Conservation (phyloP, 1,284 basidiomycete genomes). For the Ganoderma lucidum region DNA sequence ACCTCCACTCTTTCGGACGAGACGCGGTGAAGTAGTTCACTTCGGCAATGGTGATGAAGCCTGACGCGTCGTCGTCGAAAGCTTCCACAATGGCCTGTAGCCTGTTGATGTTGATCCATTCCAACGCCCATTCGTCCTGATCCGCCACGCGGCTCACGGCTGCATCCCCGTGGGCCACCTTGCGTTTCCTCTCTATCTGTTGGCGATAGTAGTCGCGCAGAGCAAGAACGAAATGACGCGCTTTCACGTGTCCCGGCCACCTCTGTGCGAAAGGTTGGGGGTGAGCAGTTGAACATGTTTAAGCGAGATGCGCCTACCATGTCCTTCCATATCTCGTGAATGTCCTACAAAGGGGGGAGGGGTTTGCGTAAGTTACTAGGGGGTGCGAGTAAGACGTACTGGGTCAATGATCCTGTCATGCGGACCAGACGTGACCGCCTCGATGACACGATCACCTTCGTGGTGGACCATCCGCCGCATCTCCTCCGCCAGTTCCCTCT, state of each 20-base stretch:
- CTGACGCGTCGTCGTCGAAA: constrained; percentile 56
- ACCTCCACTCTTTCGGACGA: constrained; percentile 35
- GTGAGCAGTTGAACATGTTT: background rate
- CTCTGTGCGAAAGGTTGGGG: constrained; percentile 25
- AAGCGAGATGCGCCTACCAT: constrained; percentile 30
- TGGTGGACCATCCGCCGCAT: constrained; percentile 32
- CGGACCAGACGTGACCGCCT: constrained; percentile 38
- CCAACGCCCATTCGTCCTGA: constrained; percentile 48
- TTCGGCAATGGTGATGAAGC: constrained; percentile 54
- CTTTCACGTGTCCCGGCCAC: constrained; percentile 45
- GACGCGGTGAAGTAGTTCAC: constrained; percentile 49
- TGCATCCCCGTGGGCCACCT: background rate
- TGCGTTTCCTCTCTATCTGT: constrained; percentile 19
- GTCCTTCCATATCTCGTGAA: constrained; percentile 38
- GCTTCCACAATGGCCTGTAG: constrained; percentile 54
- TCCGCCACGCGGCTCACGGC: constrained; percentile 2
- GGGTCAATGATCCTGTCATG: constrained; percentile 41
- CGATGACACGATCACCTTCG: constrained; percentile 39
- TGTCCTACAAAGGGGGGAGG: constrained; percentile 26
- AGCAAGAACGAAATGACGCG: constrained; percentile 44
- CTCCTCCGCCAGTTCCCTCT: constrained; percentile 35
- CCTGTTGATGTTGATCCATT: constrained; percentile 50
- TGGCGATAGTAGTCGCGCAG: constrained; percentile 43
- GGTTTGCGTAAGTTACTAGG: background rate
- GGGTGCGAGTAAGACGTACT: constrained; percentile 25